Base-by-base conservation (phyloP, 2,329 filamentous ascomycete species). In the Leptographium wingfieldii region DNA sequence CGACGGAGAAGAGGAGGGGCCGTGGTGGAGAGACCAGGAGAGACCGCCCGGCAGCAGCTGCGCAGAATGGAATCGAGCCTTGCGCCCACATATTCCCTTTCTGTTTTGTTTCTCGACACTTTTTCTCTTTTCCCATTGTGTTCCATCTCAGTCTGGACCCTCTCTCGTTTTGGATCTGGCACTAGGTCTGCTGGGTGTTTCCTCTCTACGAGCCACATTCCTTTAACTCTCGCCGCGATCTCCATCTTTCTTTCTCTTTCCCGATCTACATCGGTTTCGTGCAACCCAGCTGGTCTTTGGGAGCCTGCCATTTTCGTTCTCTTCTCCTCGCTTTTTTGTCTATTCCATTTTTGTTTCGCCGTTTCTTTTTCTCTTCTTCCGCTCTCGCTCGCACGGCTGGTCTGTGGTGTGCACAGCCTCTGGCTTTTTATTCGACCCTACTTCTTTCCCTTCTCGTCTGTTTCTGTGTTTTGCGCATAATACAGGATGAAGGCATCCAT, bases 401-500 rank as follows among this genome's bases (percentile, higher is more conserved):
- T 58, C 62, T 62, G 58, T 59, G 60, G 54, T 56, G 56, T 62
- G 33, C 51, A 48, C 33, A 19, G 29, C 16, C 33, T 58, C 19
- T 33, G 16, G 33, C 56, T 60, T 43, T 51, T 10, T 12, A 14
- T 46, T 54, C 53, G 19, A 9, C 43, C 58, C 57, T 33, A 19
- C 19, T 12, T 46, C 19, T 19, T 43, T 46, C 19, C 19, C 5
- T n/a, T 19, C 40, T 7, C 38, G 19, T 52, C 35, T n/a, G 1
- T 31, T 46, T 40, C 14, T 29, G 6, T 22, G 22, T 16, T 19
- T 31, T 53, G 3, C 12, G 12, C 27, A 19, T 35, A 52, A 25
- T 56, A 58, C 63, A 68, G 49, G 59, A 70, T 70, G 69, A 67
- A 64, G 60, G 52, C 55, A 54, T 61, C 67, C 57, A 11, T 58